phyloP scores from a whole-genome alignment of 257 asterid species.

The Marsdenia floribunda region DNA sequence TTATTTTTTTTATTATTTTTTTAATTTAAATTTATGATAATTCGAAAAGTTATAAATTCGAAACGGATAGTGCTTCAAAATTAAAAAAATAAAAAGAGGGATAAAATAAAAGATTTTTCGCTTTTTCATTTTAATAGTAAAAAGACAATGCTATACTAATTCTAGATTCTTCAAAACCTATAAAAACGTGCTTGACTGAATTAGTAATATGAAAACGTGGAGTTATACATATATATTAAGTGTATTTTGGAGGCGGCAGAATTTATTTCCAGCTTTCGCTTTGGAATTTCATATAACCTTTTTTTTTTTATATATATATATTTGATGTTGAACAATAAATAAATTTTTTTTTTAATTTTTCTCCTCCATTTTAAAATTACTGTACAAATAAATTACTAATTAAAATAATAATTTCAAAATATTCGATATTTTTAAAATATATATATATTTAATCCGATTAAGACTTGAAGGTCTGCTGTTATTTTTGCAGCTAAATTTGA shows the following conservation, averaged over 20 bases:
- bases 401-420: too few relatives aligned
- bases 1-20: too few relatives aligned
- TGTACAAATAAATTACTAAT: too few relatives aligned
- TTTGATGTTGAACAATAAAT: neutral
- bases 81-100: too few relatives aligned
- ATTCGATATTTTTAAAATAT: too few relatives aligned
- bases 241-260: conserved; percentile 2
- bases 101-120: too few relatives aligned
- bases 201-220: conserved; percentile 13
- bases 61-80: too few relatives aligned
- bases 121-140: too few relatives aligned
- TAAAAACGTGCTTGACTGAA: conserved; percentile 18
- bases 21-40: too few relatives aligned
- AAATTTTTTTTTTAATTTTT: neutral
- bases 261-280: conserved; percentile 15
- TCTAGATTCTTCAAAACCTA: neutral
- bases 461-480: neutral
- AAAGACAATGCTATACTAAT: neutral
- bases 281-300: neutral
- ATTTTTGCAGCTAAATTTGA: conserved; percentile 18
- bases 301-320: too few relatives aligned
- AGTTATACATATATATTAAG: too few relatives aligned
- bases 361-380: neutral
- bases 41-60: too few relatives aligned
- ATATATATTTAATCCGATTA: neutral